Percentiles rank a stretch among this genome's conserved stretches.
Evolutionary conservation across 1,284 basidiomycete genomes (phyloP).

Genomic region (Phylloboletellus chloephorus): DNA sequence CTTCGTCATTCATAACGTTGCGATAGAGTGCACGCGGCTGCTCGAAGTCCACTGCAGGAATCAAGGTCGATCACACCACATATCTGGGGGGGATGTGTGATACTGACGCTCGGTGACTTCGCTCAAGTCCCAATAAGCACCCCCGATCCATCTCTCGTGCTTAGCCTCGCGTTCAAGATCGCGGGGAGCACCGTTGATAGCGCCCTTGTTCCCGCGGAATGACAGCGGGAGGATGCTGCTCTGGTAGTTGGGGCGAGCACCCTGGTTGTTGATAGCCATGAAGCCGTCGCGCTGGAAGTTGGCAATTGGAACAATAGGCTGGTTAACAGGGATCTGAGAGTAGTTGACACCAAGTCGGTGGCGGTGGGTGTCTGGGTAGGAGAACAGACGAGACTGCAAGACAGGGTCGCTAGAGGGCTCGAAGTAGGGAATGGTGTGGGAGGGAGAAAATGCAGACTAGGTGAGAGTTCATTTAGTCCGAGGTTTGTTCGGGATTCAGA

Average conservation of each 20-base stretch:
- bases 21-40: slow-evolving; percentile 79
- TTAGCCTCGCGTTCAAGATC: slow-evolving; percentile 37
- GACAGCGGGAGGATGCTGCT: slow-evolving; percentile 63
- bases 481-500: neutral
- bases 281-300: slow-evolving; percentile 85
- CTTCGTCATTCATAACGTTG: slow-evolving; percentile 71
- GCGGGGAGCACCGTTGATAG: slow-evolving; percentile 36
- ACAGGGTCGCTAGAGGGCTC: slow-evolving; percentile 89
- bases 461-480: slow-evolving; percentile 20
- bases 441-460: slow-evolving; percentile 78
- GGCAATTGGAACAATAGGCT: slow-evolving; percentile 63
- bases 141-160: slow-evolving; percentile 75
- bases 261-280: slow-evolving; percentile 75
- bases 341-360: slow-evolving; percentile 86
- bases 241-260: slow-evolving; percentile 81
- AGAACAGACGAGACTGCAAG: slow-evolving; percentile 89
- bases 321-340: slow-evolving; percentile 85
- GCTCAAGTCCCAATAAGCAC: slow-evolving; percentile 69
- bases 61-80: slow-evolving; percentile 3
- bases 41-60: slow-evolving; percentile 74
- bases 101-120: slow-evolving; percentile 75
- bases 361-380: slow-evolving; percentile 92
- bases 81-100: neutral
- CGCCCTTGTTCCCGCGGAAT: slow-evolving; percentile 40
- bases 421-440: slow-evolving; percentile 81